These are phyloP conservation scores for Aspergillus ruber DNA, from an alignment of 2,329 filamentous ascomycete genomes.

Conservation along the genomic window DNA sequence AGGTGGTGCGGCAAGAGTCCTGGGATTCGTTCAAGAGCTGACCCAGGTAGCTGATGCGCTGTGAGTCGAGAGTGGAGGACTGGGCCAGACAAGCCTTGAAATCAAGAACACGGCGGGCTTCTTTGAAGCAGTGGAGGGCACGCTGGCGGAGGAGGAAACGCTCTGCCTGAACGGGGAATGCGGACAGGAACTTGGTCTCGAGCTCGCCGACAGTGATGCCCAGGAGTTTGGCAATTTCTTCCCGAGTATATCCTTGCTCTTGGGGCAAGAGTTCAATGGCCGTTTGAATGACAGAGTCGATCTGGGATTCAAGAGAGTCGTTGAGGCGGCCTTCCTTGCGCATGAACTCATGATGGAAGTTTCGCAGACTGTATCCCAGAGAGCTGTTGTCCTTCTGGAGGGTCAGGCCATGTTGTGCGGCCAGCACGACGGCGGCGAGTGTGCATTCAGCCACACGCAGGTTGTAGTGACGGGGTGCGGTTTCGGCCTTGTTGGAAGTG, in stretches of 20 bases:
- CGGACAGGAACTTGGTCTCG: conserved; percentile 71
- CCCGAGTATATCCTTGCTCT: conserved; percentile 78
- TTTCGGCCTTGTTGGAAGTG: conserved; percentile 88
- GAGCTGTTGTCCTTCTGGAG: conserved; percentile 75
- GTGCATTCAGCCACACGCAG: conserved; percentile 93
- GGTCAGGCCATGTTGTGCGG: conserved; percentile 54
- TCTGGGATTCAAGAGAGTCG: conserved; percentile 57
- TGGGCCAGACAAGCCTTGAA: conserved; percentile 70
- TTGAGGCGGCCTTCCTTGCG: conserved; percentile 41
- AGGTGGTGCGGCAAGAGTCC: conserved; percentile 74
- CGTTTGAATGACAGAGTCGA: conserved; percentile 65
- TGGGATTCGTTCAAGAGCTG: conserved; percentile 85
- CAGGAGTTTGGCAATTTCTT: conserved; percentile 71
- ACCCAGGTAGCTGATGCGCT: conserved; percentile 68
- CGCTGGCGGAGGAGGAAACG: conserved; percentile 82
- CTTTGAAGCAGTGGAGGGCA: conserved; percentile 82
- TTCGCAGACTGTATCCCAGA: conserved; percentile 72
- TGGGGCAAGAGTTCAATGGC: conserved; percentile 65
- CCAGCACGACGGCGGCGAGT: conserved; percentile 66
- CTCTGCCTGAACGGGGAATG: conserved; percentile 82
- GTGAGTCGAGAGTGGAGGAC: conserved; percentile 51
- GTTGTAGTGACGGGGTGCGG: conserved; percentile 91
- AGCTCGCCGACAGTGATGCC: conserved; percentile 64
- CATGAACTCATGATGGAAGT: conserved; percentile 82
- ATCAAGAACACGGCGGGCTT: conserved; percentile 76